Evolutionary conservation across 768 basidiomycete genomes (phyloP).

Genomic region (Russula sp.): DNA sequence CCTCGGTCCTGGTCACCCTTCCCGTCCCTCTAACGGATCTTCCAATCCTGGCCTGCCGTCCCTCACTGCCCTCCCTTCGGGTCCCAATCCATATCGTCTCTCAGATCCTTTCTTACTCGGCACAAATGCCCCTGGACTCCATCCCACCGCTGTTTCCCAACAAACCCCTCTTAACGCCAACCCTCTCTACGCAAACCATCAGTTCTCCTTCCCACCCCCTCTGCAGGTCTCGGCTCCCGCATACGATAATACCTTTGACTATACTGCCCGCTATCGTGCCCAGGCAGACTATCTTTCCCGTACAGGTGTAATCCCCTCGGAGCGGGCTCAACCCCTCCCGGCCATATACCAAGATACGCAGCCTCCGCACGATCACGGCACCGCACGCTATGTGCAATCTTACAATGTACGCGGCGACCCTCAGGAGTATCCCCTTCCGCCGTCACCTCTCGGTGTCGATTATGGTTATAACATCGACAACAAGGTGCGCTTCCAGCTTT

Average conservation of each 20-base stretch:
- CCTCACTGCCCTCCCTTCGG: conserved; percentile 14
- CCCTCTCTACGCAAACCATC: conserved; percentile 18
- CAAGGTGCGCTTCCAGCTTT: conserved; percentile 14
- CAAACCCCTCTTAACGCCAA: not conserved
- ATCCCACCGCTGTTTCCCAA: conserved; percentile 11
- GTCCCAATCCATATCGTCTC: conserved; percentile 14
- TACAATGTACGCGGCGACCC: conserved; percentile 15
- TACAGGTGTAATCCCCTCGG: conserved; percentile 28
- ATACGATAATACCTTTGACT: conserved; percentile 32
- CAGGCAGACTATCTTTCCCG: conserved; percentile 43
- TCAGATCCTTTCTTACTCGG: conserved; percentile 21
- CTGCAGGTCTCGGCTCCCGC: not conserved
- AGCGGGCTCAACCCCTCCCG: conserved; percentile 17
- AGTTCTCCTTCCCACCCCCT: conserved; percentile 19
- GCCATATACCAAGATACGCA: conserved; percentile 21
- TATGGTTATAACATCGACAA: conserved; percentile 21
- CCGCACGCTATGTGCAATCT: conserved; percentile 11
- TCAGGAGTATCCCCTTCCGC: conserved; percentile 14
- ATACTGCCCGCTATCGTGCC: conserved; percentile 42
- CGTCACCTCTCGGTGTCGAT: conserved; percentile 14
- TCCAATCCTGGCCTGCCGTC: conserved; percentile 6
- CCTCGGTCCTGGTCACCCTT: conserved; percentile 61
- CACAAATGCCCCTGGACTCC: not conserved
- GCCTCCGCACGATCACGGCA: conserved; percentile 12
- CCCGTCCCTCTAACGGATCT: conserved; percentile 21